Evolutionary conservation across 1,139 yeast species (phyloP).

Genomic region (Lodderomyces beijingensis): DNA sequence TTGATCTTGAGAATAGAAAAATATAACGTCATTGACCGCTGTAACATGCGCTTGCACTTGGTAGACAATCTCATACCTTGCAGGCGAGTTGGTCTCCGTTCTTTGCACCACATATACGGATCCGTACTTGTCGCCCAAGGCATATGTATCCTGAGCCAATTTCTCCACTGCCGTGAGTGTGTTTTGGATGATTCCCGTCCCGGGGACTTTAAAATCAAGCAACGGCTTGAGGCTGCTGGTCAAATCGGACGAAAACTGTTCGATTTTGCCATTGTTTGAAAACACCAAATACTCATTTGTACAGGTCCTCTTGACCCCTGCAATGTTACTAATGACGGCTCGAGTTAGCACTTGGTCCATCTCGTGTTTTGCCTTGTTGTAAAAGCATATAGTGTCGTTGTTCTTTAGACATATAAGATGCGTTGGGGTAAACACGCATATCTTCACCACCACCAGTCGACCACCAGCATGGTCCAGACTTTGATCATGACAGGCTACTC

Average conservation of each 20-base stretch:
- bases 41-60: constrained; percentile 47
- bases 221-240: too few relatives aligned
- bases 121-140: constrained; percentile 49
- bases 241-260: constrained; percentile 13
- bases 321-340: constrained; percentile 31
- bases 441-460: constrained; percentile 12
- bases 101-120: constrained; percentile 22
- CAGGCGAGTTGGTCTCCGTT: constrained; percentile 3
- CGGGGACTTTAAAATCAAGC: constrained; percentile 19
- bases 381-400: constrained; percentile 27
- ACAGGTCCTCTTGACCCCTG: constrained; percentile 31
- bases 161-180: constrained; percentile 25
- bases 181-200: constrained; percentile 25
- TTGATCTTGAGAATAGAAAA: constrained; percentile 20
- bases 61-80: constrained; percentile 10
- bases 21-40: constrained; percentile 39
- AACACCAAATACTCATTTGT: constrained; percentile 30
- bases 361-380: constrained; percentile 11
- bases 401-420: constrained; percentile 26
- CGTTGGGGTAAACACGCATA: constrained; percentile 15
- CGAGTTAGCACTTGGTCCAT: constrained; percentile 20
- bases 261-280: constrained; percentile 39
- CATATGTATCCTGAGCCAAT: constrained; percentile 16
- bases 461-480: background rate
- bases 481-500: constrained; percentile 1